A percentile compares a stretch with the other conserved stretches of the same genome.
Conservation (phyloP, 2,329 filamentous ascomycete genomes). For the Didymella segeticola region DNA sequence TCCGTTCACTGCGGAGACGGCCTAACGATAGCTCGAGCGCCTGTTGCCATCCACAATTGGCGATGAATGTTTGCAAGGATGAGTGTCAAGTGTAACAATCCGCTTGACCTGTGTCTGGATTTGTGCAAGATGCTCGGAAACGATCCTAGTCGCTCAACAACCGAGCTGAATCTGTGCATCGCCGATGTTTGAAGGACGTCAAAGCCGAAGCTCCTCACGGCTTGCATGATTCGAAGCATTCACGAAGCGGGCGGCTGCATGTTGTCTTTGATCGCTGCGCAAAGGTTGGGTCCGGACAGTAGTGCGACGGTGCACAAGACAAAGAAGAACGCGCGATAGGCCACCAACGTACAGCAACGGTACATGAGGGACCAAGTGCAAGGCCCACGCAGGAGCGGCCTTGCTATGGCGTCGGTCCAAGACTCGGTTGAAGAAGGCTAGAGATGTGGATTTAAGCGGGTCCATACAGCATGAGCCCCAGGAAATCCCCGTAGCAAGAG, state of each 20-base stretch:
- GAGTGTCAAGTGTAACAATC: constrained; percentile 16
- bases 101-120: constrained; percentile 7
- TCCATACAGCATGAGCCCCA: constrained; percentile 17
- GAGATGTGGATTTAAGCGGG: constrained; percentile 13
- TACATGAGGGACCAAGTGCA: constrained; percentile 32
- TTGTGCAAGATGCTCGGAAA: constrained; percentile 15
- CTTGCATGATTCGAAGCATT: constrained; percentile 11
- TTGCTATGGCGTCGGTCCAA: constrained; percentile 41
- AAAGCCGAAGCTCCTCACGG: constrained; percentile 9
- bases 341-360: constrained; percentile 29
- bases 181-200: constrained; percentile 6
- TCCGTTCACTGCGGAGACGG: constrained; percentile 40
- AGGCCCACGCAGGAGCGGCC: constrained; percentile 32
- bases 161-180: constrained; percentile 10
- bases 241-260: constrained; percentile 22
- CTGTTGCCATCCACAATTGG: constrained; percentile 23
- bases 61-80: constrained; percentile 20
- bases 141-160: constrained; percentile 14
- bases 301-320: constrained; percentile 27
- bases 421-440: constrained; percentile 29
- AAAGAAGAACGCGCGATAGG: constrained; percentile 35
- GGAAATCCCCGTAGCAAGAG: constrained; percentile 15
- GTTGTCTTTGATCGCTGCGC: constrained; percentile 28
- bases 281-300: constrained; percentile 15
- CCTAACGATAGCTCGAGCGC: constrained; percentile 31